These are phyloP conservation scores for Zanthoxylum bungeanum DNA, from an alignment of 345 rosid genomes.

Conservation along the genomic window DNA sequence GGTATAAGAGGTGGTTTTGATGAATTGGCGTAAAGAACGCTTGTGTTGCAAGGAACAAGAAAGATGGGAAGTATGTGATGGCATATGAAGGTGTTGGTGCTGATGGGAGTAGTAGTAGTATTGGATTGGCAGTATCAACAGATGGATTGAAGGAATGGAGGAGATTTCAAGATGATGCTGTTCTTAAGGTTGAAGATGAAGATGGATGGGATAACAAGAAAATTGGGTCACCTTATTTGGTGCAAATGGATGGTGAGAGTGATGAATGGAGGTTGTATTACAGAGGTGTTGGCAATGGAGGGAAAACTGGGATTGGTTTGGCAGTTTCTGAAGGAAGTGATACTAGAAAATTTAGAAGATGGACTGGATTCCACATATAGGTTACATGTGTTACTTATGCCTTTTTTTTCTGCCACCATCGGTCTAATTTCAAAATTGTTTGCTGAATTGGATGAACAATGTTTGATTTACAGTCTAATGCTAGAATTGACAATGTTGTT, in stretches of 20 bases:
- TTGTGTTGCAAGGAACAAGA: no score
- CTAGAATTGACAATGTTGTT: no score
- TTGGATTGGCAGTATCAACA: no score
- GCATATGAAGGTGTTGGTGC: no score
- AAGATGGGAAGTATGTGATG: no score
- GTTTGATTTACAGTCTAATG: neutral
- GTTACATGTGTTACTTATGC: neutral
- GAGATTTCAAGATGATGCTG: no score
- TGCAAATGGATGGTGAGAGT: slow-evolving; percentile 58
- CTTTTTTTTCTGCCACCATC: neutral
- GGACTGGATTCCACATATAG: slow-evolving; percentile 53
- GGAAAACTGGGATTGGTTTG: slow-evolving; percentile 70
- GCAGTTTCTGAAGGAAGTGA: slow-evolving; percentile 53
- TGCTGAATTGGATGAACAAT: neutral
- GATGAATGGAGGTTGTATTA: slow-evolving; percentile 76
- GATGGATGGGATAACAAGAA: slow-evolving; percentile 65
- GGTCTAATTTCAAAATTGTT: neutral
- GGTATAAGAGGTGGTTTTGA: no score
- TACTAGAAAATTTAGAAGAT: slow-evolving; percentile 46
- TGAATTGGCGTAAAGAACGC: no score
- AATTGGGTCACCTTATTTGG: slow-evolving; percentile 66
- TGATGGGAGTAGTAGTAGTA: no score
- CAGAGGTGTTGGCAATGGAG: slow-evolving; percentile 54
- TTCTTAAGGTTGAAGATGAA: no score
- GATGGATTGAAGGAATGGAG: no score